Evolutionary conservation across 768 basidiomycete genomes (phyloP), one percentile per base, ranked within the genome.

Genomic region (Botryobasidium botryosum): DNA sequence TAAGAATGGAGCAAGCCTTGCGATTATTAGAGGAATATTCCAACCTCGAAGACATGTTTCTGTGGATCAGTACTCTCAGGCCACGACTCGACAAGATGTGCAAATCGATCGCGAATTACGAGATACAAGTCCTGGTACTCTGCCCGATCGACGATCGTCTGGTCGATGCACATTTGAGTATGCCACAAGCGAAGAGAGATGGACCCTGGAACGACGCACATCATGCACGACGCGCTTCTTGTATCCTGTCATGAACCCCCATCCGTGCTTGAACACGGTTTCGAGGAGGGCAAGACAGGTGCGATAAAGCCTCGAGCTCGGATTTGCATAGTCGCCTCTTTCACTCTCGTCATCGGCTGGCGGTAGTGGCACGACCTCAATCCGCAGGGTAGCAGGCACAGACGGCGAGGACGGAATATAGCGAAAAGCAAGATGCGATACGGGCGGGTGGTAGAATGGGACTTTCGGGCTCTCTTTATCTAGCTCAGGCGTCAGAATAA

Each of bases 401-500:
- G 52, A 15, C 59, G 28, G 6, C 55, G 47, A 13, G 57, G 35
- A 55, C 5, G 59, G 37, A 44, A 81, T 48, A 57, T 77, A 87
- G n/a, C 76, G 74, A 56, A 91, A 87, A 0, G 84, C 87, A 27
- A 97, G 65, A 48, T 81, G 79, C 2, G 59, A 62, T 6, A 92
- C 84, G 1, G 77, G 55, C 1, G 92, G 92, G 54, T 97, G 90
- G 54, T 92, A 96, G 56, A 85, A 96, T 0, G 92, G 92, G 2
- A 94, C 61, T 1, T 63, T 44, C 2, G 20, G 17, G 37, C 33
- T 2, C 44, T 38, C 5, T 4, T 13, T 18, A 10, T 58, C 52
- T 1, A 65, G 51, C 40, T 60, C 51, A 17, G 65, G 65, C 2
- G 59, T 53, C 18, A 65, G 52, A 5, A 65, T 45, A n/a, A 62